Evolutionary conservation across 176 grass and related monocot genomes (phyloP).

Genomic region (Melocanna baccifera): DNA sequence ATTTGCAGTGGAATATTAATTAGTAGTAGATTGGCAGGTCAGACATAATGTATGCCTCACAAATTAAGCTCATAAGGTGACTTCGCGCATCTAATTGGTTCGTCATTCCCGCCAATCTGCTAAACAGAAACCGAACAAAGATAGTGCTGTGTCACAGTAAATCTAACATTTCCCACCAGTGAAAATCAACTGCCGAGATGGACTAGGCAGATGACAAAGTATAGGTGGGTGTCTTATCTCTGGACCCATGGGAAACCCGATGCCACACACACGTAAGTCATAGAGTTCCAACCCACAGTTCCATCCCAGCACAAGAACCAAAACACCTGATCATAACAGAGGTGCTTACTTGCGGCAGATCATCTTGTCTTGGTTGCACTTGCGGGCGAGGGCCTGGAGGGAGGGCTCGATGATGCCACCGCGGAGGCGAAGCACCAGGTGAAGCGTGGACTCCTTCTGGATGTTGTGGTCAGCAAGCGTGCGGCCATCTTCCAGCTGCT

Average conservation of each 20-base stretch:
- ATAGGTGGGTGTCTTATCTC: conserved; percentile 30
- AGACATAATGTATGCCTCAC: conserved; percentile 52
- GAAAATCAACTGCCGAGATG: conserved; percentile 52
- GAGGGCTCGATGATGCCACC: conserved; percentile 85
- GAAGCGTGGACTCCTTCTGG: conserved; percentile 94
- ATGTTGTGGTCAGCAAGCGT: conserved; percentile 95
- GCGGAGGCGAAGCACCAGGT: conserved; percentile 81
- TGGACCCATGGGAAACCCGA: conserved; percentile 37
- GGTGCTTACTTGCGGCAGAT: conserved; percentile 76
- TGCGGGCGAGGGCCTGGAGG: conserved; percentile 89
- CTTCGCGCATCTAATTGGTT: conserved; percentile 63
- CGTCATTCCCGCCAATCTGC: conserved; percentile 36
- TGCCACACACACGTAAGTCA: not conserved
- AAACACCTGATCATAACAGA: too few species aligned
- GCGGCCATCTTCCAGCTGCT: conserved; percentile 92
- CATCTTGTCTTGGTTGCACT: conserved; percentile 94
- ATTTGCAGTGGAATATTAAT: not conserved
- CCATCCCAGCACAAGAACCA: not conserved
- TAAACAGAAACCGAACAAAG: not conserved
- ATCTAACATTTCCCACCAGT: not conserved
- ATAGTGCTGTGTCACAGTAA: not conserved
- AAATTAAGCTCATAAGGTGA: conserved; percentile 33
- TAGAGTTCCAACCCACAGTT: conserved; percentile 27
- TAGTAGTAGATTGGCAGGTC: conserved; percentile 23
- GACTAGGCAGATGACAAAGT: conserved; percentile 53